Evolutionary conservation across 345 rosid genomes (phyloP), one percentile per base, ranked within the genome.

Genomic region (Bruguiera parviflora): DNA sequence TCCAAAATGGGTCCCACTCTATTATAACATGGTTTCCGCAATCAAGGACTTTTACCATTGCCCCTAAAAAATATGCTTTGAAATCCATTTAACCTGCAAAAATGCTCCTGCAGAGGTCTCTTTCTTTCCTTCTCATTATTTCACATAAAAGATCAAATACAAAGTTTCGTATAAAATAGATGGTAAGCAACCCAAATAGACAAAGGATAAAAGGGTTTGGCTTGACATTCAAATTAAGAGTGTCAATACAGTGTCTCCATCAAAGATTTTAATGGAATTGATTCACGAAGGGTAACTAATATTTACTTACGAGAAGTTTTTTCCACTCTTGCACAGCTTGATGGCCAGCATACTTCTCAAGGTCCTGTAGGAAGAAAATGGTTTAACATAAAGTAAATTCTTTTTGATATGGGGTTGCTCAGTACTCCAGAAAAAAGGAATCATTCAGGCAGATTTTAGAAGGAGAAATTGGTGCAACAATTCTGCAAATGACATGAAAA

Each of bases 281-380:
- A 43, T 11, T 13, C 19, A 43, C 5, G 58, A 69, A 60, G 63
- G 9, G 32, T 20, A 75, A n/a, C 9, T 22, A 47, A 6, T 5
- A 49, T 43, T 56, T 46, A 79, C 92, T 71, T 74, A 86, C 98
- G 73, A 93, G 88, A 74, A 91, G 97, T 77, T 84, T 93, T 75
- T 82, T 81, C 98, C 98, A 93, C 53, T 93, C 98, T 49, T 78
- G 78, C 66, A 86, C 88, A 0, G 98, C 92, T 72, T 78, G 81
- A 32, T 61, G 86, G n/a, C 98, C 81, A 0, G 94, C 98, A 83
- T 89, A 86, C 82, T 74, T 82, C 82, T 84, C 85, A 49, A 93
- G 96, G 81, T 91, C 97, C 98, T 93, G 82, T 61, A 73, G 57
- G 71, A 57, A 43, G 59, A 63, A 49, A 9, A 25, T 67, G 64